These are phyloP conservation scores for Aspergillus amoenus DNA, from an alignment of 2,329 filamentous ascomycete species.

Conservation along the genomic window DNA sequence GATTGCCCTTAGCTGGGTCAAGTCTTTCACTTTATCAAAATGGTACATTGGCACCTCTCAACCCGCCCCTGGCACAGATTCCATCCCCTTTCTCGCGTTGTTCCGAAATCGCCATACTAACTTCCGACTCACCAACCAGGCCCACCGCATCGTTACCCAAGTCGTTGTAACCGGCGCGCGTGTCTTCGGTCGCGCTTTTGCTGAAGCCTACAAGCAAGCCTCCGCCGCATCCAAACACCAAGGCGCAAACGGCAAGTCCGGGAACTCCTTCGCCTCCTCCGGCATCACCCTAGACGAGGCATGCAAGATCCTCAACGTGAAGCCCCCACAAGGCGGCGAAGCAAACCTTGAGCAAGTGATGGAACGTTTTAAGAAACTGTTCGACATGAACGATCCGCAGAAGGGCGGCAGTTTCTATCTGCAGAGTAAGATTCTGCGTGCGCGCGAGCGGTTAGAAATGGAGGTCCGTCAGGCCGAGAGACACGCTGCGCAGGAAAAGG, in stretches of 20 bases:
- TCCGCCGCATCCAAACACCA: conserved; percentile 81
- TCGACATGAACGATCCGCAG: conserved; percentile 90
- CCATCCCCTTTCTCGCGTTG: background rate
- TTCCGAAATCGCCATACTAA: background rate
- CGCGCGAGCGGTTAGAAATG: conserved; percentile 86
- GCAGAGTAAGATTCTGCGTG: conserved; percentile 92
- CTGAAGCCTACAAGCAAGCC: conserved; percentile 94
- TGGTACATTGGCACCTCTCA: conserved; percentile 9
- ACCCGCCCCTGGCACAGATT: background rate
- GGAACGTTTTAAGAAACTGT: conserved; percentile 88
- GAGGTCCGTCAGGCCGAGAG: conserved; percentile 74
- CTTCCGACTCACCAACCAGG: conserved; percentile 53
- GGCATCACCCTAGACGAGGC: conserved; percentile 94
- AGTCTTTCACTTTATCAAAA: conserved; percentile 4
- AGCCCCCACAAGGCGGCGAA: conserved; percentile 76
- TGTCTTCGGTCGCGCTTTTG: conserved; percentile 88
- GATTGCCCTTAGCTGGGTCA: background rate
- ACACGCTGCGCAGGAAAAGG: conserved; percentile 71
- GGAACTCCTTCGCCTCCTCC: conserved; percentile 52
- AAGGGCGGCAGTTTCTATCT: conserved; percentile 98
- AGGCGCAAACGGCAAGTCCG: conserved; percentile 61
- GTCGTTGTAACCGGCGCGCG: conserved; percentile 87
- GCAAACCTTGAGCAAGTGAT: conserved; percentile 76
- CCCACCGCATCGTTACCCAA: conserved; percentile 91
- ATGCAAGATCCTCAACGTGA: conserved; percentile 95